These are phyloP conservation scores for Reutealis trisperma DNA, from an alignment of 345 rosid species.

Conservation along the genomic window DNA sequence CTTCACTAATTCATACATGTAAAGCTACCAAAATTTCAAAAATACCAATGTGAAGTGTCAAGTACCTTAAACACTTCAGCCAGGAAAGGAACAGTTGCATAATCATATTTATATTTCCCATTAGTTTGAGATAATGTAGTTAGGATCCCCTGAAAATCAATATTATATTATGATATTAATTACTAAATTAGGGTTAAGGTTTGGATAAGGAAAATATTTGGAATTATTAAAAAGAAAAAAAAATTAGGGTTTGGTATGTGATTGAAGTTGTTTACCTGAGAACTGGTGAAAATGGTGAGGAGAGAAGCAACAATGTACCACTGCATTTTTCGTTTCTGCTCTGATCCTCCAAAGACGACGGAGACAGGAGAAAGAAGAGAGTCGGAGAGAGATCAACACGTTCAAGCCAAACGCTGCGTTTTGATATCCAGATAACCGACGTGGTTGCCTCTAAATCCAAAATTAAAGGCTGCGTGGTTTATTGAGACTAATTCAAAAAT, in stretches of 20 bases:
- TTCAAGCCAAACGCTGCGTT: not conserved
- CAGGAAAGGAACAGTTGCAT: not conserved
- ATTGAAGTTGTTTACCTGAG: slow-evolving; percentile 38
- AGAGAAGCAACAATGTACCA: slow-evolving; percentile 52
- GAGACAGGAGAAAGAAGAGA: not conserved
- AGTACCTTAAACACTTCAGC: not conserved
- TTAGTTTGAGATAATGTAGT: too few species aligned
- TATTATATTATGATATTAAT: not conserved
- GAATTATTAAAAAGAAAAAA: not conserved
- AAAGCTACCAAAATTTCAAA: not conserved
- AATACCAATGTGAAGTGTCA: not conserved
- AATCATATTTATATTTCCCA: too few species aligned
- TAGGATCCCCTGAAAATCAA: not conserved
- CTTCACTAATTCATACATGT: not conserved
- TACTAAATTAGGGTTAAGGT: too few species aligned
- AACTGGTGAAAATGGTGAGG: slow-evolving; percentile 55
- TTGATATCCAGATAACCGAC: not conserved
- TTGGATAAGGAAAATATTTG: not conserved
- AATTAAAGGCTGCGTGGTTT: too few species aligned
- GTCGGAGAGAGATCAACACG: not conserved
- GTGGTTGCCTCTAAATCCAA: too few species aligned
- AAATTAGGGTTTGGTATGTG: not conserved
- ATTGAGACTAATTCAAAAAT: too few species aligned
- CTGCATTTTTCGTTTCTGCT: slow-evolving; percentile 33
- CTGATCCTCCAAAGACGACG: not conserved